phyloP scores from a whole-genome alignment of 2,329 filamentous ascomycete species.

The Trichoderma koningiopsis region DNA sequence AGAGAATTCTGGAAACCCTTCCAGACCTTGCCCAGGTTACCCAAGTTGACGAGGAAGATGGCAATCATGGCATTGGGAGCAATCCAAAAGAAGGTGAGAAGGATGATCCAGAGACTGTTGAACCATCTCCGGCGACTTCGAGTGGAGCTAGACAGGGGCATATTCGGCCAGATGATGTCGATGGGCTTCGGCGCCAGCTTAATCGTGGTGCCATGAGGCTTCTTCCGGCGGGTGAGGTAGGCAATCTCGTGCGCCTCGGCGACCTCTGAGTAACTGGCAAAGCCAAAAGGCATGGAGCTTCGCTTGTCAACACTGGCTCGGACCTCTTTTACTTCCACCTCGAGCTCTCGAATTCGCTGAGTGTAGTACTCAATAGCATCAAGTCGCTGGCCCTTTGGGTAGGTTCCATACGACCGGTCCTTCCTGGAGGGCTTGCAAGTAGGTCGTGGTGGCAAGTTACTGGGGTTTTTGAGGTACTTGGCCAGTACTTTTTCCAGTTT shows the following conservation, averaged over 20 bases:
- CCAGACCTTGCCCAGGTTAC: slow-evolving; percentile 81
- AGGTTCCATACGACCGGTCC: slow-evolving; percentile 67
- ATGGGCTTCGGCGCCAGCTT: slow-evolving; percentile 80
- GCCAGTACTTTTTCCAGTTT: slow-evolving; percentile 81
- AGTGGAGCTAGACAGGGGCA: slow-evolving; percentile 69
- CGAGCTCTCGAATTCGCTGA: slow-evolving; percentile 78
- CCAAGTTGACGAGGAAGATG: slow-evolving; percentile 85
- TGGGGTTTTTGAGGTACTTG: slow-evolving; percentile 87
- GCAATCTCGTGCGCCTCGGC: slow-evolving; percentile 86
- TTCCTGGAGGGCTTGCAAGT: slow-evolving; percentile 78
- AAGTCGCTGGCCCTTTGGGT: slow-evolving; percentile 71
- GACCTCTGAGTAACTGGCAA: slow-evolving; percentile 90
- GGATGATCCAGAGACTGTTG: slow-evolving; percentile 80
- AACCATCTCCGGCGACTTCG: slow-evolving; percentile 73
- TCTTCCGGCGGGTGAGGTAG: slow-evolving; percentile 77
- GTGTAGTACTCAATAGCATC: slow-evolving; percentile 95
- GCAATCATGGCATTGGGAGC: slow-evolving; percentile 93
- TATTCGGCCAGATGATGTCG: slow-evolving; percentile 95
- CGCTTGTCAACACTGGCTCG: slow-evolving; percentile 81
- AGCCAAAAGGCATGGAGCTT: slow-evolving; percentile 87
- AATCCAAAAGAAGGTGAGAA: slow-evolving; percentile 84
- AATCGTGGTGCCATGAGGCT: slow-evolving; percentile 76
- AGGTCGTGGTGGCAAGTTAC: slow-evolving; percentile 76
- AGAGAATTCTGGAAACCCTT: slow-evolving; percentile 68
- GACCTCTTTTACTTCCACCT: slow-evolving; percentile 81